Conservation (phyloP, 2,329 filamentous ascomycete species). For the Pseudogymnoascus sp. region DNA sequence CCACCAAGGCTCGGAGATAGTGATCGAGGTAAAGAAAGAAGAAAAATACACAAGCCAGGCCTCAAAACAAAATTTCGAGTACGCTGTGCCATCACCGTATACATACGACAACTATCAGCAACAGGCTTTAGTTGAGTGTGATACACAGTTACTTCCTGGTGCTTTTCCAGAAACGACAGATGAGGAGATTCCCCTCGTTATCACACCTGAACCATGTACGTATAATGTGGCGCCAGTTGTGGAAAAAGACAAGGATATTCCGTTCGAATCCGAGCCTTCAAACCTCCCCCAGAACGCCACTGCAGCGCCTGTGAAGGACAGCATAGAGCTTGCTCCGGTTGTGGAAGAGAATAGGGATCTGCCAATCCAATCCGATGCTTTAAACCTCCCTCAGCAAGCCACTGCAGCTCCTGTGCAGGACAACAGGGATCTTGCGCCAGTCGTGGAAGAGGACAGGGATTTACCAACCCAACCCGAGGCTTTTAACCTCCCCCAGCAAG, state of each 20-base stretch:
- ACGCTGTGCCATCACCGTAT: neutral
- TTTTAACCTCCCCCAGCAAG: neutral
- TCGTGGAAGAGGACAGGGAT: neutral
- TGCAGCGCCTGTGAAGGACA: neutral
- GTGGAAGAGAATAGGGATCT: neutral
- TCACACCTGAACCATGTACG: neutral
- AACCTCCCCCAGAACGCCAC: neutral
- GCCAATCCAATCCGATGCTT: neutral
- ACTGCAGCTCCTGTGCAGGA: neutral
- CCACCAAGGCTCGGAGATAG: neutral
- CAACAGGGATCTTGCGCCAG: neutral
- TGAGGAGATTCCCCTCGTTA: neutral
- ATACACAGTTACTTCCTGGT: neutral
- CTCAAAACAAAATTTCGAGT: neutral
- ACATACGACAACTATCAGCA: neutral
- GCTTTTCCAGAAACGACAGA: neutral
- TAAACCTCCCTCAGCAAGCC: neutral
- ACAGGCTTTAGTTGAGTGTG: neutral
- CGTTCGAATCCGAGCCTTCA: neutral
- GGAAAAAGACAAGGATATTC: neutral
- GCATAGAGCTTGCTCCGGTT: neutral
- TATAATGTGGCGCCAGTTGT: neutral
- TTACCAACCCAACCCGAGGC: neutral
- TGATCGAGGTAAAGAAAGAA: neutral
- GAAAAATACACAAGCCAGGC: neutral